These are phyloP conservation scores for Intubia oerlemansii DNA, from an alignment of 2,329 filamentous ascomycete species.

Conservation along the genomic window DNA sequence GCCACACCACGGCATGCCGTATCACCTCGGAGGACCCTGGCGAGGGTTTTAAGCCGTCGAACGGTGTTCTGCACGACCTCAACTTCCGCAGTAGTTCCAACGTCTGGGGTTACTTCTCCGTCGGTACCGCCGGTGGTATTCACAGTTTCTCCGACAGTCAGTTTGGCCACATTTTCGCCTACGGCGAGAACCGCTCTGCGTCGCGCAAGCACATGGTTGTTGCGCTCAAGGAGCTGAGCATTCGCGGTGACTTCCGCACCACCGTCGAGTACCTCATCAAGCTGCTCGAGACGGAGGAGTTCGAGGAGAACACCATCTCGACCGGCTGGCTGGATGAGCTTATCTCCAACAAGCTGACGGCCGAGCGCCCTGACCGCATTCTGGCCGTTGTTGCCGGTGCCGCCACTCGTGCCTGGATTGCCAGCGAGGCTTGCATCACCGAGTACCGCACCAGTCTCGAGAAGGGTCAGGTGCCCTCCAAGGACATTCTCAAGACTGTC, in stretches of 20 bases:
- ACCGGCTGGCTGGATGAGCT: constrained; percentile 98
- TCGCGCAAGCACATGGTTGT: constrained; percentile 99
- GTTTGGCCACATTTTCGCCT: constrained; percentile 98
- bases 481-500: constrained; percentile 92
- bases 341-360: constrained; percentile 92
- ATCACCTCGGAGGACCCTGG: constrained; percentile 98
- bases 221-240: constrained; percentile 93
- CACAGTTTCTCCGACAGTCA: constrained; percentile 99
- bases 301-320: constrained; percentile 97
- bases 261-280: constrained; percentile 99
- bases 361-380: constrained; percentile 82
- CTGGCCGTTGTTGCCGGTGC: constrained; percentile 91
- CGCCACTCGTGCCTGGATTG: constrained; percentile 81
- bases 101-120: constrained; percentile 99
- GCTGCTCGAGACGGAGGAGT: constrained; percentile 90
- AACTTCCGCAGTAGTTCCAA: constrained; percentile 99
- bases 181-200: constrained; percentile 88
- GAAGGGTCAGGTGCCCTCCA: constrained; percentile 92
- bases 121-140: constrained; percentile 87
- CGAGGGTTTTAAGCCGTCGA: constrained; percentile 98
- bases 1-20: constrained; percentile 93
- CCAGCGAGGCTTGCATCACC: constrained; percentile 71
- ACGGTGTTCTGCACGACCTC: constrained; percentile 95
- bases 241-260: constrained; percentile 96
- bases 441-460: constrained; percentile 80